These are phyloP conservation scores for Homolaphlyctis polyrhiza DNA, from an alignment of 371 early-diverging fungal genomes.

Conservation along the genomic window DNA sequence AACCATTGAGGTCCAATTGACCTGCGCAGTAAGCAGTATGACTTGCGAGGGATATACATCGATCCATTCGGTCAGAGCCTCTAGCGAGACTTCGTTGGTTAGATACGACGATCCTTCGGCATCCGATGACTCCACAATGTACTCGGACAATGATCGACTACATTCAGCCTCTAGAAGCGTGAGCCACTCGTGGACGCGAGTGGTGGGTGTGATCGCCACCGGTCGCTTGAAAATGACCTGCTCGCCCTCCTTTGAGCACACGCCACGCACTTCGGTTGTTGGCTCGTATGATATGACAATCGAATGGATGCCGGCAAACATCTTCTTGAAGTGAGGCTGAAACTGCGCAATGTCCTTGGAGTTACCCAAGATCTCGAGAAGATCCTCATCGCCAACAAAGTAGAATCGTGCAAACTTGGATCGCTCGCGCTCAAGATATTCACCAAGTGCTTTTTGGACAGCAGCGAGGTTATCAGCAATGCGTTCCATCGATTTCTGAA, in stretches of 20 bases:
- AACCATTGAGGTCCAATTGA: slow-evolving; percentile 84
- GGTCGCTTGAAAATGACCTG: slow-evolving; percentile 72
- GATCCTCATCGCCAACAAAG: slow-evolving; percentile 99
- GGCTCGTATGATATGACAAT: slow-evolving; percentile 72
- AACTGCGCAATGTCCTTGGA: slow-evolving; percentile 91
- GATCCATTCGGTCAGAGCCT: slow-evolving; percentile 77
- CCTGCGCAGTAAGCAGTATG: slow-evolving; percentile 86
- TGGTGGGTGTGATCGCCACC: slow-evolving; percentile 74
- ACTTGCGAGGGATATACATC: slow-evolving; percentile 89
- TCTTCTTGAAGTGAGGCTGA: slow-evolving; percentile 97
- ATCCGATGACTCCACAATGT: slow-evolving; percentile 58
- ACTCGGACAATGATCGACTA: slow-evolving; percentile 77
- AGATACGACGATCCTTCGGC: slow-evolving; percentile 13
- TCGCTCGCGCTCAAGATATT: slow-evolving; percentile 95
- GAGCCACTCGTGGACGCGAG: slow-evolving; percentile 96
- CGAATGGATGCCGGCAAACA: slow-evolving; percentile 96
- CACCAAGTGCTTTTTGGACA: slow-evolving; percentile 97
- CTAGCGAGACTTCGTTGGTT: not conserved
- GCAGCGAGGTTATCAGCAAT: slow-evolving; percentile 87
- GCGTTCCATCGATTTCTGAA: slow-evolving; percentile 93
- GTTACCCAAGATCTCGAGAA: slow-evolving; percentile 98
- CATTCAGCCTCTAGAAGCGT: slow-evolving; percentile 91
- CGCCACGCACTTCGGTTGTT: slow-evolving; percentile 64
- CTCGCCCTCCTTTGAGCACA: slow-evolving; percentile 93
- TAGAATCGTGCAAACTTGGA: slow-evolving; percentile 98